Conservation (phyloP, 208 protist species). For the Trypanosoma platydactyli region DNA sequence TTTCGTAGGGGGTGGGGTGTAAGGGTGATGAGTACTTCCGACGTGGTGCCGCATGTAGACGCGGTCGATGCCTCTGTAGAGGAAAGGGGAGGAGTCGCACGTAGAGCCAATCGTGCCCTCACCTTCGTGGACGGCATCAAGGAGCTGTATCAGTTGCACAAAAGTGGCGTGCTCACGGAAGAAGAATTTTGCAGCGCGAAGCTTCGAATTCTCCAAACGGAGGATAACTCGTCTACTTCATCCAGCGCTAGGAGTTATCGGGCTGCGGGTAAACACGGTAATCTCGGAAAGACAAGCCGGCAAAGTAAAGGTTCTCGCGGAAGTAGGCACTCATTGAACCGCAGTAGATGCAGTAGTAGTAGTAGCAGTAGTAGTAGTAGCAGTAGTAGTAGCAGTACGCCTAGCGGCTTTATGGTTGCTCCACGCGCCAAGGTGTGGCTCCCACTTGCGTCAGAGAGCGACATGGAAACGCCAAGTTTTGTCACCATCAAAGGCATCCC, state of each 20-base stretch:
- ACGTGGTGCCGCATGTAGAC: no score
- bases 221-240: neutral
- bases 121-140: conserved; percentile 67
- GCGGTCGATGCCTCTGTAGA: no score
- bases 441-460: conserved; percentile 31
- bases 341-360: conserved; percentile 22
- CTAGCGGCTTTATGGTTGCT: conserved; percentile 61
- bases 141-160: conserved; percentile 59
- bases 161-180: conserved; percentile 60
- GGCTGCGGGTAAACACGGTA: neutral
- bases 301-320: conserved; percentile 4
- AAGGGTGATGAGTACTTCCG: no score
- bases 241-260: neutral
- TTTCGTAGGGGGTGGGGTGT: no score
- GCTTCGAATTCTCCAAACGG: conserved; percentile 49
- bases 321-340: conserved; percentile 13
- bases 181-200: conserved; percentile 81
- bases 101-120: neutral
- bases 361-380: conserved; percentile 30
- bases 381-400: conserved; percentile 34
- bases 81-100: no score
- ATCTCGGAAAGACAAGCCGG: neutral
- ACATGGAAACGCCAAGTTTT: neutral
- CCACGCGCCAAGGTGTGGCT: conserved; percentile 74
- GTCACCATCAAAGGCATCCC: neutral